A percentile compares a stretch with the other conserved stretches of the same genome.
Evolutionary conservation across 1,284 basidiomycete genomes (phyloP).

Genomic region (Austroboletus novae-zelandiae): DNA sequence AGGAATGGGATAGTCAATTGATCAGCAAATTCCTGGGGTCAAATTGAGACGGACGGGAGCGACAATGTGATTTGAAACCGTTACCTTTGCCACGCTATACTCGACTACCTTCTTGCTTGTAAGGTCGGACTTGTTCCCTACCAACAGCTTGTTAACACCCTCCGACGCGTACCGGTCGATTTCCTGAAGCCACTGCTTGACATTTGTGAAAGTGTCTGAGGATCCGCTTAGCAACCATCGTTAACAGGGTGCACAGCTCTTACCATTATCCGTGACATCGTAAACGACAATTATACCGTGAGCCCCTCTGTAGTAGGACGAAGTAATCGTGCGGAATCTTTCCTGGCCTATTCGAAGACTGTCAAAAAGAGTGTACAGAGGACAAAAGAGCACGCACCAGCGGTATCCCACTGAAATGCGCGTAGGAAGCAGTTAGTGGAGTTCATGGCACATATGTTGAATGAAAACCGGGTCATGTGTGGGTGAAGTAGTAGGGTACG

Average conservation of each 20-base stretch:
- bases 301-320: constrained; percentile 95
- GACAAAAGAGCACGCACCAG: constrained; percentile 47
- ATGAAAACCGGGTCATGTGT: background rate
- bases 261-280: constrained; percentile 98
- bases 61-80: constrained; percentile 13
- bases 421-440: constrained; percentile 13
- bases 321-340: constrained; percentile 96
- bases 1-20: constrained; percentile 95
- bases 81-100: constrained; percentile 93
- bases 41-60: constrained; percentile 5
- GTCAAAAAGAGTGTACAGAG: background rate
- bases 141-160: constrained; percentile 97
- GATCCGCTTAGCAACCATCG: constrained; percentile 7
- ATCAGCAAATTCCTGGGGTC: constrained; percentile 85
- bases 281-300: constrained; percentile 99
- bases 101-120: constrained; percentile 99
- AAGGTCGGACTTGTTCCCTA: constrained; percentile 98
- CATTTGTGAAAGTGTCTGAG: constrained; percentile 93
- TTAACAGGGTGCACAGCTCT: constrained; percentile 13
- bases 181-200: constrained; percentile 99
- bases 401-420: constrained; percentile 82
- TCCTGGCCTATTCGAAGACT: constrained; percentile 69
- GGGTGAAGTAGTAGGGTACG: background rate
- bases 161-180: constrained; percentile 99
- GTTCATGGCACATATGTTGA: background rate